Base-by-base conservation (phyloP, 768 basidiomycete species). In the Dentipellis sp. region DNA sequence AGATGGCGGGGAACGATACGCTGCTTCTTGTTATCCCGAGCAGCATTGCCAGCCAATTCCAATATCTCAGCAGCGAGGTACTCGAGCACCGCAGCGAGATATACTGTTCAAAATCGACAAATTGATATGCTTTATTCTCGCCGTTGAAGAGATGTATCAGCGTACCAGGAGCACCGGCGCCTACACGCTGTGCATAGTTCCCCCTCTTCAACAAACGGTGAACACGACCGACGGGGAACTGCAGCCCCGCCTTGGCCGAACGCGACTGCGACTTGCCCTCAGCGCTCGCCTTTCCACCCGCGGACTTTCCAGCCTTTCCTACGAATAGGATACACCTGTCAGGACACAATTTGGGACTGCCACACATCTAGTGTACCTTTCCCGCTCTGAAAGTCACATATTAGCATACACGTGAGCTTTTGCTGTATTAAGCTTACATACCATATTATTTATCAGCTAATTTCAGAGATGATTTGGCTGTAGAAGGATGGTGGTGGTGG, bases 1-100 rank as follows among this genome's bases (percentile, higher is more conserved):
- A 94, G 71, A 73, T 94, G 93, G 65, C 93, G 84, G 54, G 92
- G 93, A 21, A 94, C 89, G 64, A 94, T 94, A 86, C 93, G 91
- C 63, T 89, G 86, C 77, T 94, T 89, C 80, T 90, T 86, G 77
- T 86, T 86, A 70, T 83, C 84, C 58, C 84, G 81, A 29, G 85
- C 89, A 14, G 89, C 88, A 63, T 89, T 88, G 40, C 92, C 92
- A 59, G 92, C 92, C 38, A 94, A 78, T 70, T 94, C 92, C 61
- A 94, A 85, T 69, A 94, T 93, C 71, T 94, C 92, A 48, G 92
- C 92, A 58, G 91, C 87, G 59, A 94, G 84, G 68, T 94, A 91
- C 72, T 93, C 92, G 56, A 94, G 83, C 58, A 93, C 91, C 17
- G 90, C 90, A 37, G 91, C 91, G 55, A 93, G 83, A 73, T 94